A percentile compares a stretch with the other conserved stretches of the same genome.
Evolutionary conservation across 2,329 filamentous ascomycete species (phyloP).

Genomic region (Sclerotinia trifoliorum): DNA sequence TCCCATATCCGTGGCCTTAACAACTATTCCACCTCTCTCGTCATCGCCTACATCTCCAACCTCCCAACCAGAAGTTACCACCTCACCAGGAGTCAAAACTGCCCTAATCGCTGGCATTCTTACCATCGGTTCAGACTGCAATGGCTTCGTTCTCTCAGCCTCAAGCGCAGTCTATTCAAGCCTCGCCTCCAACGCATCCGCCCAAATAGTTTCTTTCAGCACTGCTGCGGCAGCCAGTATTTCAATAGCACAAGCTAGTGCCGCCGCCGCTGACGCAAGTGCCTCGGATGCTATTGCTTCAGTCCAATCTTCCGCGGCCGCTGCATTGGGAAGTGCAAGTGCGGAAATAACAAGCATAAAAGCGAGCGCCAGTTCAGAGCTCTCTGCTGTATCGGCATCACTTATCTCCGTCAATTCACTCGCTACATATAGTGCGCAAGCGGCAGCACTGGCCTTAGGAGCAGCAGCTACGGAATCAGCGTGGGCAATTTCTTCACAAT

Average conservation of each 20-base stretch:
- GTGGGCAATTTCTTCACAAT: background rate
- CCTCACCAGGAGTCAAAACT: background rate
- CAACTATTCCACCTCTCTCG: background rate
- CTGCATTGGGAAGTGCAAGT: background rate
- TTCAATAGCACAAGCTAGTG: conserved; percentile 3
- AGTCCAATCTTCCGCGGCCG: conserved; percentile 7
- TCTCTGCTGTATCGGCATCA: background rate
- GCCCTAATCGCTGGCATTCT: background rate
- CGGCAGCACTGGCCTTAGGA: background rate
- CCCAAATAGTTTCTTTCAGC: background rate
- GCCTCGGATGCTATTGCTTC: background rate
- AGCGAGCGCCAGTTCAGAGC: background rate
- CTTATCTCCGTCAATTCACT: background rate
- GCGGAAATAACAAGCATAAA: background rate
- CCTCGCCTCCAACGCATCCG: background rate
- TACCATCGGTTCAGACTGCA: background rate
- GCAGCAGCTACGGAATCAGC: background rate
- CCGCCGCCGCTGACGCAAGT: background rate
- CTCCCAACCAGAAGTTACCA: background rate
- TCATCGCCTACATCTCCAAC: background rate
- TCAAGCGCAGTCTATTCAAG: background rate
- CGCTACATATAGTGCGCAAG: conserved; percentile 7
- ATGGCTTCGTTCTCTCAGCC: background rate
- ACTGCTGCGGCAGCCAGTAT: conserved; percentile 3
- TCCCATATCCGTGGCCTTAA: background rate